Evolutionary conservation across 345 rosid species (phyloP), one percentile per base, ranked within the genome.

Genomic region (Nephelium lappaceum): DNA sequence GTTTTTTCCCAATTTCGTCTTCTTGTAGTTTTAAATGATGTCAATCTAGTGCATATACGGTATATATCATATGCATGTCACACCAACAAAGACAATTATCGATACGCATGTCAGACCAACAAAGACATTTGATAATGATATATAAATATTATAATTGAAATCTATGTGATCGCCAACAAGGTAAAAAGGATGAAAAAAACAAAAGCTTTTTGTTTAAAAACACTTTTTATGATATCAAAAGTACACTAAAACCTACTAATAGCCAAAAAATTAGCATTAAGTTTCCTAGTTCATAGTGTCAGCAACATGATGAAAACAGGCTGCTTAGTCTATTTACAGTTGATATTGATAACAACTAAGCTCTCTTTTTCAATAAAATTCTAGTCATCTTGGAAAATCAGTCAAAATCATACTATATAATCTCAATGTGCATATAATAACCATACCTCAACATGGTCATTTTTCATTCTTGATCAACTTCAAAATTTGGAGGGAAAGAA

Each of bases 301-400:
- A 39, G 25, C 8, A 68, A 55, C 73, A 76, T 6, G 39, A 10
- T 8, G 67, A 21, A 60, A 61, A 16, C 62, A 51, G 24, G 3
- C 5, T 11, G 6, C n/a, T 53, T 24, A 47, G 65, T 72, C 43
- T 27, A 49, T 12, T 47, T 8, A 5, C 27, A 69, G 19, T 64
- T 6, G 24, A 53, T 23, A 43, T 72, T 73, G 83, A 76, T 73
- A 38, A 66, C 31, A 73, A 57, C 83, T 21, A 79, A 38, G 84
- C 69, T 72, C 11, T 7, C 11, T 10, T 14, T 45, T 23, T 10
- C 7, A 27, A 45, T 53, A 16, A 69, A 76, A 81, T 42, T 64
- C 68, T 67, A 0, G 69, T 62, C 66, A 31, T 68, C 77, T 80
- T 74, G 87, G 67, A 77, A 49, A 67, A 57, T 38, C 69, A 79